phyloP scores from a whole-genome alignment of 2,329 filamentous ascomycete species.

The Boeremia lycopersici region DNA sequence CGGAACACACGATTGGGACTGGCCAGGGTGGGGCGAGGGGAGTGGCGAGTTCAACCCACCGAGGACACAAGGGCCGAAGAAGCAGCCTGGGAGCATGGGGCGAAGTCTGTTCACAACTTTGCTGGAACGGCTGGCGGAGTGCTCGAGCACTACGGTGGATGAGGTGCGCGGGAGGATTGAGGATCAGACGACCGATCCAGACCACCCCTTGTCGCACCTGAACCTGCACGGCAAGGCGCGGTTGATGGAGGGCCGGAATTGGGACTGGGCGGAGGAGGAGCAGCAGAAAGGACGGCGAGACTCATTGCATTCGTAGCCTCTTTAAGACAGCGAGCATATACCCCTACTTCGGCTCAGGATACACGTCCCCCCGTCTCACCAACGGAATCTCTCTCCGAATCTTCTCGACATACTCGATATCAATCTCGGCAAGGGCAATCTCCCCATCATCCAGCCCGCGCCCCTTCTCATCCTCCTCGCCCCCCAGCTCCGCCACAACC shows the following conservation, averaged over 20 bases:
- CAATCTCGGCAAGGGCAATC: constrained; percentile 58
- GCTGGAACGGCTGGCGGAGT: constrained; percentile 33
- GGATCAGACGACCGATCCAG: constrained; percentile 18
- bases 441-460: constrained; percentile 45
- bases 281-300: constrained; percentile 12
- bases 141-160: constrained; percentile 21
- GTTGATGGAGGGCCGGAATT: constrained; percentile 30
- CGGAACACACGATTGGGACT: constrained; percentile 34
- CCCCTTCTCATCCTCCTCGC: constrained; percentile 48
- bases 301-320: constrained; percentile 10
- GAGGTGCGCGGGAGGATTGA: constrained; percentile 31
- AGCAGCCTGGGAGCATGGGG: constrained; percentile 12
- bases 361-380: constrained; percentile 58
- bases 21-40: constrained; percentile 23
- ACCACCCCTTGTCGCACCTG: constrained; percentile 34
- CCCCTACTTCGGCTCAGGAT: constrained; percentile 35
- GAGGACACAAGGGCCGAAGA: constrained; percentile 35
- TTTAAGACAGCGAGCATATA: background rate
- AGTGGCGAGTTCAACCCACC: constrained; percentile 34
- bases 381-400: constrained; percentile 64
- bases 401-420: constrained; percentile 58
- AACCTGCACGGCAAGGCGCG: constrained; percentile 32
- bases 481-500: constrained; percentile 69
- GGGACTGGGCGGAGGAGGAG: constrained; percentile 15
- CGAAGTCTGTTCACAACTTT: constrained; percentile 33